Evolutionary conservation across 2,329 filamentous ascomycete genomes (phyloP).

Genomic region (Botrytis porri): DNA sequence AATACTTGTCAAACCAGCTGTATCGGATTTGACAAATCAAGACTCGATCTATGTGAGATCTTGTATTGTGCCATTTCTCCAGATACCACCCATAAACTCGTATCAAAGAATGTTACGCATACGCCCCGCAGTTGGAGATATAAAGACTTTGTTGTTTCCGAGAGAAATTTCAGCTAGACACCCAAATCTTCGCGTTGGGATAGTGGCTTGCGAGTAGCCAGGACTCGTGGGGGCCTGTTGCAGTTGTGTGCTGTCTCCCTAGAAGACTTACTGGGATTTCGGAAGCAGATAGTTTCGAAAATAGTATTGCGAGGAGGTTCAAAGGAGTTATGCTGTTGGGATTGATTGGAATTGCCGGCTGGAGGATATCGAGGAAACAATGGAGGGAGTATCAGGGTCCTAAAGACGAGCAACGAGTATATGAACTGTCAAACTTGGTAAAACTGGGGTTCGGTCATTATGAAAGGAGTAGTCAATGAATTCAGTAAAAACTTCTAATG

Average conservation of each 20-base stretch:
- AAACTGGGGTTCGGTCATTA: too few species aligned
- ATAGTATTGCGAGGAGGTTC: not conserved
- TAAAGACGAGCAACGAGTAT: not conserved
- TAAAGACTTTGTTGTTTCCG: conserved; percentile 62
- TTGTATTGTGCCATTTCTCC: not conserved
- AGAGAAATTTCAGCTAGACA: conserved; percentile 57
- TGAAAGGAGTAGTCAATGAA: not conserved
- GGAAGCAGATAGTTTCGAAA: not conserved
- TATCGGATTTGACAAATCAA: conserved; percentile 69
- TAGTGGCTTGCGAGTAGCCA: conserved; percentile 36
- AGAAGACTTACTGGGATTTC: not conserved
- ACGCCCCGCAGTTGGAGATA: conserved; percentile 62
- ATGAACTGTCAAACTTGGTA: not conserved
- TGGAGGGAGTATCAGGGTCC: not conserved
- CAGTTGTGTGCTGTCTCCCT: conserved; percentile 25
- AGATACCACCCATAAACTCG: conserved; percentile 57
- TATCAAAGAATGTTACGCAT: conserved; percentile 53
- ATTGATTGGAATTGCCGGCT: not conserved
- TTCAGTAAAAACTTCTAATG: accelerated
- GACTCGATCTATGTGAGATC: conserved; percentile 51
- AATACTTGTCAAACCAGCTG: conserved; percentile 64
- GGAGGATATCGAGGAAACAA: not conserved
- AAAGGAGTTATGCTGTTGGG: not conserved
- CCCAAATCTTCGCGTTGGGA: conserved; percentile 59
- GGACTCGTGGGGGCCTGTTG: not conserved